Conservation (phyloP, 73 alveolate species). For the Symbiodinium pilosum region DNA sequence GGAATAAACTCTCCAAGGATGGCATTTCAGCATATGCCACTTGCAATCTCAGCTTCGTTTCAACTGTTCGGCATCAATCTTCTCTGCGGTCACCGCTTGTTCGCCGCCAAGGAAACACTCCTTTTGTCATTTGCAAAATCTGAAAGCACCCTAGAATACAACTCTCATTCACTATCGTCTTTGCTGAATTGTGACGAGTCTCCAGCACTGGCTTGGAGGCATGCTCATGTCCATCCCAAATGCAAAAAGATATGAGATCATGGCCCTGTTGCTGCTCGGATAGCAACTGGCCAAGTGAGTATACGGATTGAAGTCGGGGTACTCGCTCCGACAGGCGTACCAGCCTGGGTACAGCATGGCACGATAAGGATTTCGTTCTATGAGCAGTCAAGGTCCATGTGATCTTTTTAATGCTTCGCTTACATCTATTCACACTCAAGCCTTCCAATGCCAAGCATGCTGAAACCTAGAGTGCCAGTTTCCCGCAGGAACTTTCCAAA, state of each 20-base stretch:
- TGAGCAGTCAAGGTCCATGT: too few relatives aligned
- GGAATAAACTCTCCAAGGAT: too few relatives aligned
- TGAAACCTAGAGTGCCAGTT: too few relatives aligned
- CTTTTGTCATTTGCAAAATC: not conserved
- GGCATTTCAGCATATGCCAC: not conserved
- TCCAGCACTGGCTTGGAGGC: not conserved
- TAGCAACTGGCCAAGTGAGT: conserved; percentile 53
- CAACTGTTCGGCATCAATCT: conserved; percentile 26
- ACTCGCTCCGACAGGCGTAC: conserved; percentile 9
- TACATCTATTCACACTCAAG: too few relatives aligned
- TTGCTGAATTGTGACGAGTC: not conserved
- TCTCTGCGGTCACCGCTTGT: conserved; percentile 39
- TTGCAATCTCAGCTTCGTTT: not conserved
- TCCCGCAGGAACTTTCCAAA: too few relatives aligned
- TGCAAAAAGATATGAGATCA: not conserved
- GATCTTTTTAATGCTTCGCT: too few relatives aligned
- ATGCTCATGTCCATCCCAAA: not conserved
- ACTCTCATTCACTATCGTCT: not conserved
- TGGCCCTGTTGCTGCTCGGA: not conserved
- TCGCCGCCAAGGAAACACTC: conserved; percentile 81
- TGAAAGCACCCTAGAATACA: not conserved
- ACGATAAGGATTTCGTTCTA: too few relatives aligned
- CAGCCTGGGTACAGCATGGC: conserved; percentile 6
- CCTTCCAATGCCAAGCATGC: too few relatives aligned
- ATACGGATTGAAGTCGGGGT: not conserved